phyloP scores from a whole-genome alignment of 2,329 filamentous ascomycete genomes.

The Fusarium agapanthi region DNA sequence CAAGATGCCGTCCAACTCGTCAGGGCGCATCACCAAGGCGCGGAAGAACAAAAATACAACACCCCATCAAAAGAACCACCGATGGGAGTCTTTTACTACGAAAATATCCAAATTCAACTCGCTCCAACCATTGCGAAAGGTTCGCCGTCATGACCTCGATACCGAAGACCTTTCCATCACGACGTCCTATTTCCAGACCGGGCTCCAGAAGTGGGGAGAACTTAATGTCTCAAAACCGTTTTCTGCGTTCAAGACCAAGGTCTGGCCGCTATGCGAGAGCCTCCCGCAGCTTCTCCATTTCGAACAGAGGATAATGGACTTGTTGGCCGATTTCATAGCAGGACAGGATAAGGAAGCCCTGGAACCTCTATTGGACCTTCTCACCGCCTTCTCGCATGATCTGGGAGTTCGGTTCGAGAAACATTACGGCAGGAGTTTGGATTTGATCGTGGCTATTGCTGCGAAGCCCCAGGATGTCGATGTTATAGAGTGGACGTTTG shows the following conservation, averaged over 20 bases:
- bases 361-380: constrained; percentile 86
- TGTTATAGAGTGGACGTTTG: constrained; percentile 98
- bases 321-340: constrained; percentile 79
- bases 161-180: constrained; percentile 77
- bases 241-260: constrained; percentile 77
- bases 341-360: constrained; percentile 80
- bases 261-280: constrained; percentile 83
- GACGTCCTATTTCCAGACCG: constrained; percentile 87
- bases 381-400: constrained; percentile 95
- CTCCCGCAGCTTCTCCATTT: constrained; percentile 92
- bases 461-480: constrained; percentile 80
- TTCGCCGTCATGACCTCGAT: constrained; percentile 85
- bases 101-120: constrained; percentile 90
- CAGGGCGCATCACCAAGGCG: constrained; percentile 74
- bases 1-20: constrained; percentile 69
- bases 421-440: constrained; percentile 80
- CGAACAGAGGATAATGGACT: constrained; percentile 82
- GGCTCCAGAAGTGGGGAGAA: constrained; percentile 88
- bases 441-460: constrained; percentile 79
- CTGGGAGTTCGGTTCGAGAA: constrained; percentile 87
- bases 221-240: constrained; percentile 89
- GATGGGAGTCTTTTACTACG: constrained; percentile 89
- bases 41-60: constrained; percentile 76
- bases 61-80: constrained; percentile 80
- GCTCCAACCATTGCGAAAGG: constrained; percentile 89